Evolutionary conservation across 176 grass and related monocot genomes (phyloP).

Genomic region (Eremochloa ophiuroides): DNA sequence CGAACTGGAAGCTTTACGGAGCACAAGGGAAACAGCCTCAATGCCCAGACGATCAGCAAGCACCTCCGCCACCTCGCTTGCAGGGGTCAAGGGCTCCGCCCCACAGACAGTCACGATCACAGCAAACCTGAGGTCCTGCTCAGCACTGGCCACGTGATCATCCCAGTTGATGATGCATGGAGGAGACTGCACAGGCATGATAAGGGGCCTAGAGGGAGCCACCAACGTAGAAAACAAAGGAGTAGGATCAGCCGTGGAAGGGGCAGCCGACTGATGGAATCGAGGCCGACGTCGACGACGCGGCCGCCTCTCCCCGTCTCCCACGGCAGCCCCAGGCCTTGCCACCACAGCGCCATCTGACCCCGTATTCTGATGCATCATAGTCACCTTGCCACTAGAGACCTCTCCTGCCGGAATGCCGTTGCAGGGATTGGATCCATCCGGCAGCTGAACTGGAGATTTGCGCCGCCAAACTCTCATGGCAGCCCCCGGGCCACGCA

Average conservation of each 20-base stretch:
- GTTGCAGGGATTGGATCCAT: no score
- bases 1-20: background rate
- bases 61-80: background rate
- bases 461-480: no score
- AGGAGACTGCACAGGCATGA: background rate
- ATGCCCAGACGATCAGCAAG: background rate
- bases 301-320: background rate
- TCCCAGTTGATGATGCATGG: background rate
- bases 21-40: background rate
- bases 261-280: background rate
- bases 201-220: no score
- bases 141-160: background rate
- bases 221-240: background rate
- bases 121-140: background rate
- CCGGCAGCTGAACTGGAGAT: no score
- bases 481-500: background rate
- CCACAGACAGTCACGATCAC: background rate
- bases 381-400: background rate
- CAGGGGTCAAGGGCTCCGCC: background rate
- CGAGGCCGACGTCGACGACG: background rate
- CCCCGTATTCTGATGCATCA: no score
- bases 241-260: background rate
- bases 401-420: no score
- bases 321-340: no score
- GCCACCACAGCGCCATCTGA: no score